These are phyloP conservation scores for Nicotiana attenuata DNA, from an alignment of 257 asterid genomes.

Conservation along the genomic window DNA sequence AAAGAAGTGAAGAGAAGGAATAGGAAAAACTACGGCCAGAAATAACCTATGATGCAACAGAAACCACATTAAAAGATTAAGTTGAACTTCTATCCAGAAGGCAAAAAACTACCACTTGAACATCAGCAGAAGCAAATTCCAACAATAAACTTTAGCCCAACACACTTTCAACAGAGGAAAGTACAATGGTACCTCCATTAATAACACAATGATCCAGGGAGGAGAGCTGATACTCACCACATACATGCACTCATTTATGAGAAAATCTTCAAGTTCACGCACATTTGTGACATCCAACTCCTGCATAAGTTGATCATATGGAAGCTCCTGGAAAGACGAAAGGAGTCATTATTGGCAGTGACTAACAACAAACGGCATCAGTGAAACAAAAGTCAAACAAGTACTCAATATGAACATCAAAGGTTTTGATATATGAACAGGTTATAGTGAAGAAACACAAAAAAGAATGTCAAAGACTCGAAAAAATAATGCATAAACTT, in stretches of 20 bases:
- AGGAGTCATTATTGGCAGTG: conserved; percentile 1
- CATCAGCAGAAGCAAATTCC: not conserved
- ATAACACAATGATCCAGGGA: not conserved
- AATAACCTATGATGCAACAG: not conserved
- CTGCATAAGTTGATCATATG: conserved; percentile 79
- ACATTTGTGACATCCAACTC: conserved; percentile 94
- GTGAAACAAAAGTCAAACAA: not conserved
- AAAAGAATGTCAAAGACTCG: not conserved
- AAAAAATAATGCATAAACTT: not conserved
- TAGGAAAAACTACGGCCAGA: not conserved
- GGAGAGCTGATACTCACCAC: conserved; percentile 55
- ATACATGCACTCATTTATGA: conserved; percentile 96
- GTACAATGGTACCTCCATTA: not conserved
- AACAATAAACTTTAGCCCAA: not conserved
- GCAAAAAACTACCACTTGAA: not conserved
- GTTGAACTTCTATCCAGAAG: not conserved
- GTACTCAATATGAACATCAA: not conserved
- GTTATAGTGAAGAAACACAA: not conserved
- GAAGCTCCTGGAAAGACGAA: conserved; percentile 53
- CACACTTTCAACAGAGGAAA: not conserved
- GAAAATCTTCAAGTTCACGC: conserved; percentile 95
- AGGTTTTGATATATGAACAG: not conserved
- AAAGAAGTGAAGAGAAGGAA: not conserved
- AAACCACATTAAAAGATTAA: not conserved
- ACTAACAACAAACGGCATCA: not conserved